These are phyloP conservation scores for Ceratocystis colombiana DNA, from an alignment of 2,329 filamentous ascomycete genomes.

Conservation along the genomic window DNA sequence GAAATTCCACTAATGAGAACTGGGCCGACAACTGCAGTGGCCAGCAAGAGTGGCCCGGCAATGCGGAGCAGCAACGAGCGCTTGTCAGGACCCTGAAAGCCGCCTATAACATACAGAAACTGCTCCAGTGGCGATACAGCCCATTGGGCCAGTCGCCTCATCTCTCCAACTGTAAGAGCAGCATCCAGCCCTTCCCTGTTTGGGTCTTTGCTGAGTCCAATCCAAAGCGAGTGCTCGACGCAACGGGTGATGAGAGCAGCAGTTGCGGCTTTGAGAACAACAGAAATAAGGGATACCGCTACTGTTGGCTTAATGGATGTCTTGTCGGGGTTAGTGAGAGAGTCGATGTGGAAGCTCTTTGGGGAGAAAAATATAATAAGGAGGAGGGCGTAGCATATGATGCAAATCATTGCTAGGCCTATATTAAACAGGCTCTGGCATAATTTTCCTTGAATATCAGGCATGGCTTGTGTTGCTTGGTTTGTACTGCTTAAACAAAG, in stretches of 20 bases:
- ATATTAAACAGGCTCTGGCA: neutral
- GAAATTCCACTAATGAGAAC: neutral
- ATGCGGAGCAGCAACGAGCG: neutral
- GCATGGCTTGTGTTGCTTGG: neutral
- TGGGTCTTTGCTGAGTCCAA: neutral
- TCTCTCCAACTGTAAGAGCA: neutral
- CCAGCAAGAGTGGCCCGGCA: neutral
- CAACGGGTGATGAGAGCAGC: neutral
- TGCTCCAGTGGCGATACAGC: constrained; percentile 1
- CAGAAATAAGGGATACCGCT: neutral
- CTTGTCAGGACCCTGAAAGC: neutral
- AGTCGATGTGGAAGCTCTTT: constrained; percentile 1
- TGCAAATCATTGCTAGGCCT: neutral
- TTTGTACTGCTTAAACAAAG: neutral
- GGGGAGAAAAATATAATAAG: neutral
- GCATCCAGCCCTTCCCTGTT: neutral
- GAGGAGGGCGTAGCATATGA: neutral
- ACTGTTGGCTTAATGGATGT: neutral
- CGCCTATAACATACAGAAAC: neutral
- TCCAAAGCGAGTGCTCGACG: neutral
- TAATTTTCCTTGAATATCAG: neutral
- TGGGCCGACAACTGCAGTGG: neutral
- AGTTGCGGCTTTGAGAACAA: neutral
- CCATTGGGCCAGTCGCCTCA: neutral
- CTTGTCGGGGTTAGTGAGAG: neutral